phyloP scores from a whole-genome alignment of 23 red algal genomes.

The Gracilaria domingensis region DNA sequence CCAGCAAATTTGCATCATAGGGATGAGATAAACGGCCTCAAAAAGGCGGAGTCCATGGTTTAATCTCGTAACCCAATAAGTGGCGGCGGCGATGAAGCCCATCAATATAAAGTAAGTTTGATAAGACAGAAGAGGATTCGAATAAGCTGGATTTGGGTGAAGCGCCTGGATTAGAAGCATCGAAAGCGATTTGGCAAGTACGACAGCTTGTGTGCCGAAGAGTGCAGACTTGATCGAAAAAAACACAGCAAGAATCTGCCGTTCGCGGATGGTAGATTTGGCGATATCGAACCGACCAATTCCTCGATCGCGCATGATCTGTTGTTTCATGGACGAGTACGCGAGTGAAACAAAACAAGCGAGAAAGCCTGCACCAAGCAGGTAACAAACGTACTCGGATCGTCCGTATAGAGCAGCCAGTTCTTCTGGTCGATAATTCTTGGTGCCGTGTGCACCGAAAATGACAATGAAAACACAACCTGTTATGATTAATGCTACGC shows the following conservation, averaged over 20 bases:
- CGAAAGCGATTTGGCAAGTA: slow-evolving; percentile 85
- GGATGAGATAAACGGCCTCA: slow-evolving; percentile 87
- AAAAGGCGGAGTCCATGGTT: slow-evolving; percentile 88
- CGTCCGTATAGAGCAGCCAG: slow-evolving; percentile 84
- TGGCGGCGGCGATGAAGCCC: slow-evolving; percentile 84
- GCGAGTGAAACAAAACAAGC: slow-evolving; percentile 69
- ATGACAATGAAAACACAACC: slow-evolving; percentile 86
- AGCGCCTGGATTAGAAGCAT: slow-evolving; percentile 89
- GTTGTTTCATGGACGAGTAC: slow-evolving; percentile 76
- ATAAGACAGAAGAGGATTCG: slow-evolving; percentile 69
- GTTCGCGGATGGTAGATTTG: slow-evolving; percentile 71
- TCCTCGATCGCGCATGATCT: slow-evolving; percentile 76
- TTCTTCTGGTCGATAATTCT: slow-evolving; percentile 87
- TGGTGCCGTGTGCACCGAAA: slow-evolving; percentile 84
- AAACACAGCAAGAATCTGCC: slow-evolving; percentile 83
- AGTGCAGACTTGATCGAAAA: slow-evolving; percentile 81
- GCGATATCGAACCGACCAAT: slow-evolving; percentile 83
- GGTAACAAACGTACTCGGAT: slow-evolving; percentile 89
- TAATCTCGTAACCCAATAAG: slow-evolving; percentile 86
- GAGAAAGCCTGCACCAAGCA: slow-evolving; percentile 73
- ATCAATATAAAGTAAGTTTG: slow-evolving; percentile 89
- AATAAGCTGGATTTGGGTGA: slow-evolving; percentile 78
- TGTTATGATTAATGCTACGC: slow-evolving; percentile 76
- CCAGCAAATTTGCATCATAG: slow-evolving; percentile 96
- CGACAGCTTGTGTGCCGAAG: slow-evolving; percentile 85